phyloP scores from a whole-genome alignment of 129 eudicot genomes.

The Flaveria linearis region DNA sequence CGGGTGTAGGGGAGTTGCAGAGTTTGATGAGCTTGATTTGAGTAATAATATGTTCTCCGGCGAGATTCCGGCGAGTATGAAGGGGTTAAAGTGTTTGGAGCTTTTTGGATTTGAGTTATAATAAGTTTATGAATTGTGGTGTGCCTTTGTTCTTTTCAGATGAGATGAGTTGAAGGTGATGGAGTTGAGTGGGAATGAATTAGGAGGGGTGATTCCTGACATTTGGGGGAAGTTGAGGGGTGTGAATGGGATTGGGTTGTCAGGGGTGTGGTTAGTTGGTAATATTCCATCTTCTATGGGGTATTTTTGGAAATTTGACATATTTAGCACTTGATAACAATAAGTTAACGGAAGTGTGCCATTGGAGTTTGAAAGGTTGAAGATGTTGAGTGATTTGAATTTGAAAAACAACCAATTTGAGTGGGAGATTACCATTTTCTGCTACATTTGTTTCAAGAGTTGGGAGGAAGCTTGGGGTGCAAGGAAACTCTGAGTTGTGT shows the following conservation, averaged over 20 bases:
- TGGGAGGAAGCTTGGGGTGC: slow-evolving; percentile 58
- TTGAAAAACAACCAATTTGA: slow-evolving; percentile 64
- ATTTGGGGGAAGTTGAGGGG: slow-evolving; percentile 75
- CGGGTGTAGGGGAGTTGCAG: slow-evolving; percentile 39
- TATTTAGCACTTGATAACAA: slow-evolving; percentile 68
- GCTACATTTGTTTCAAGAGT: slow-evolving; percentile 43
- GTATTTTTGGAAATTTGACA: slow-evolving; percentile 45
- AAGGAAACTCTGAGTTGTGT: slow-evolving; percentile 66
- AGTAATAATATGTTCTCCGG: slow-evolving; percentile 56
- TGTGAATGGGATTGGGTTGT: slow-evolving; percentile 54
- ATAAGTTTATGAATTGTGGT: slow-evolving; percentile 47
- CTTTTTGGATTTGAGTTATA: slow-evolving; percentile 66
- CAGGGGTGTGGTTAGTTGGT: slow-evolving; percentile 61
- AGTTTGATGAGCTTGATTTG: slow-evolving; percentile 59
- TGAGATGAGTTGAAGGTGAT: slow-evolving; percentile 58
- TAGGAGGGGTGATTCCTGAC: slow-evolving; percentile 85
- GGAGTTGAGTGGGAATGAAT: slow-evolving; percentile 64
- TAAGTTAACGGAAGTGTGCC: slow-evolving; percentile 65
- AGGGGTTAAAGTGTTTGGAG: slow-evolving; percentile 54
- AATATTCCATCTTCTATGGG: slow-evolving; percentile 74
- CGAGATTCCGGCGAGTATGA: slow-evolving; percentile 48
- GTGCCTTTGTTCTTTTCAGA: slow-evolving; percentile 56
- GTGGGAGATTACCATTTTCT: slow-evolving; percentile 69
- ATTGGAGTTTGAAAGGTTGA: slow-evolving; percentile 56
- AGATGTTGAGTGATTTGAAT: slow-evolving; percentile 54